Evolutionary conservation across 257 asterid species (phyloP).

Genomic region (Fraxinus quadrangulata): DNA sequence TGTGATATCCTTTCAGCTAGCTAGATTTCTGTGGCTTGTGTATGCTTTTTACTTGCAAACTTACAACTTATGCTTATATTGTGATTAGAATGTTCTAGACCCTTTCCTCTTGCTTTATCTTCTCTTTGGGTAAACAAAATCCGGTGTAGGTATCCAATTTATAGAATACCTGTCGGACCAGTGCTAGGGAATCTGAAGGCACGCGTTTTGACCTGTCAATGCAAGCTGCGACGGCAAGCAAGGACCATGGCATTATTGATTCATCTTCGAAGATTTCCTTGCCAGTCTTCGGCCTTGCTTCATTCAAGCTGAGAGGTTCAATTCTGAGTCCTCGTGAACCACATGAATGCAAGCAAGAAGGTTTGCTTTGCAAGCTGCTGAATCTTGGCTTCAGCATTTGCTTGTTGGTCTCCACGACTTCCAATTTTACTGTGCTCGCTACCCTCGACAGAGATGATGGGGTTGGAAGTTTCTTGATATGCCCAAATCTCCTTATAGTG

Average conservation of each 20-base stretch:
- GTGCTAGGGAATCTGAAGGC: constrained; percentile 50
- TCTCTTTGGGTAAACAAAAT: constrained; percentile 22
- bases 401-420: constrained; percentile 61
- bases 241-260: constrained; percentile 23
- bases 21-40: constrained; percentile 86
- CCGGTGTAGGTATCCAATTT: constrained; percentile 71
- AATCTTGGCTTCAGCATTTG: constrained; percentile 53
- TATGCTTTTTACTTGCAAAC: constrained; percentile 17
- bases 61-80: constrained; percentile 4
- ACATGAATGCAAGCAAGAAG: constrained; percentile 70
- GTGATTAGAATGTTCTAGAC: constrained; percentile 5
- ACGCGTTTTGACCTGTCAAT: not conserved
- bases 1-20: constrained; percentile 78
- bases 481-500: too few species aligned
- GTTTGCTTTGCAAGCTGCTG: constrained; percentile 60
- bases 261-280: constrained; percentile 42
- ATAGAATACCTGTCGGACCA: constrained; percentile 50
- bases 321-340: constrained; percentile 56
- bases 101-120: not conserved
- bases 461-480: too few species aligned
- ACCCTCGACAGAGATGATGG: constrained; percentile 18
- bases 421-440: constrained; percentile 55
- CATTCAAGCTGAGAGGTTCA: constrained; percentile 38
- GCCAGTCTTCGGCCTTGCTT: constrained; percentile 36
- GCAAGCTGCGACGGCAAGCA: constrained; percentile 38